Conservation (phyloP, 176 grass and related monocot genomes). For the Phoenix roebelenii region DNA sequence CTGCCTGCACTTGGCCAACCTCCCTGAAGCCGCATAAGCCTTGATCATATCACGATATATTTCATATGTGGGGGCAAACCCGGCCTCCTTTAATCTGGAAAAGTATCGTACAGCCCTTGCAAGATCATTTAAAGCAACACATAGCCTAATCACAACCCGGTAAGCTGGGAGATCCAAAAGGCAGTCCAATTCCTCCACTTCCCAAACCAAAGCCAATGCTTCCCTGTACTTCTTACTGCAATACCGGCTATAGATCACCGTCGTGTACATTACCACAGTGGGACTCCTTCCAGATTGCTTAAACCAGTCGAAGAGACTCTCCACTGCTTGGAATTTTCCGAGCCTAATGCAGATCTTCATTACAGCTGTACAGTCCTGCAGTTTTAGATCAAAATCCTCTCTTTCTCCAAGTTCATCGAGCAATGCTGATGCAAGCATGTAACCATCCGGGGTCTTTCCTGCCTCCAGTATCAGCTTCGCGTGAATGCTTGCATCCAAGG, state of each 20-base stretch:
- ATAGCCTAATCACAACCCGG: conserved; percentile 58
- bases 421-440: conserved; percentile 51
- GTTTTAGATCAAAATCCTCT: conserved; percentile 37
- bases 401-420: conserved; percentile 46
- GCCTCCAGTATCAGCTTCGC: conserved; percentile 61
- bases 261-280: conserved; percentile 78
- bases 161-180: conserved; percentile 78
- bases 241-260: conserved; percentile 60
- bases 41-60: conserved; percentile 55
- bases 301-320: conserved; percentile 74
- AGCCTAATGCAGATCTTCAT: conserved; percentile 90
- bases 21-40: conserved; percentile 34
- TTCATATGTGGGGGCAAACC: conserved; percentile 50
- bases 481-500: conserved; percentile 32
- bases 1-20: conserved; percentile 49
- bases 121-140: conserved; percentile 41
- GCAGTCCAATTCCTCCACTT: conserved; percentile 53
- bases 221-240: conserved; percentile 45
- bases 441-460: conserved; percentile 43
- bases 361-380: conserved; percentile 55
- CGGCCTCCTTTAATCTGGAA: conserved; percentile 58
- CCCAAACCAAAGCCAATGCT: conserved; percentile 65
- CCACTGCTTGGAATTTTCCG: conserved; percentile 39
- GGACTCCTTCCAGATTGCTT: conserved; percentile 23
- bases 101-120: conserved; percentile 56